phyloP scores from a whole-genome alignment of 805 yeast species.

The Blastobotrys peoriensis region DNA sequence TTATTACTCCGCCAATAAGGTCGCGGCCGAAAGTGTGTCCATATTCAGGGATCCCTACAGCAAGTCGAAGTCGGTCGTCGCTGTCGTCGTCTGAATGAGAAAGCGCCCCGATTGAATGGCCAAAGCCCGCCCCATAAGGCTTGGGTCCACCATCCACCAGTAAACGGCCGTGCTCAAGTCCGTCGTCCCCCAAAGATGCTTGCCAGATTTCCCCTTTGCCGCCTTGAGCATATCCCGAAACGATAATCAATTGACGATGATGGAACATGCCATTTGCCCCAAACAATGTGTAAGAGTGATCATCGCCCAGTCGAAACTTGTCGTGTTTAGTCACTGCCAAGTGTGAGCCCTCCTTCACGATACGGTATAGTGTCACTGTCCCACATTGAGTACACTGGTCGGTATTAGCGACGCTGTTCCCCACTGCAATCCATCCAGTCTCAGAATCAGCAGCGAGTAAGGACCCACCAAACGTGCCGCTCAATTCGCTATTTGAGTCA shows the following conservation, averaged over 20 bases:
- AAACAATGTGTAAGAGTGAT: conserved; percentile 22
- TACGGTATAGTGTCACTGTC: conserved; percentile 33
- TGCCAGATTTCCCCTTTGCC: conserved; percentile 46
- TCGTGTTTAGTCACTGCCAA: conserved; percentile 7
- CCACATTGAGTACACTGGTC: conserved; percentile 37
- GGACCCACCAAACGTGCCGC: conserved; percentile 25
- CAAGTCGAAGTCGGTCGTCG: conserved; percentile 3
- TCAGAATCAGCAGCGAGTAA: conserved; percentile 19
- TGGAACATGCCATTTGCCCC: conserved; percentile 31
- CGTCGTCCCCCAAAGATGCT: conserved; percentile 27
- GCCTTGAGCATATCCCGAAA: conserved; percentile 37
- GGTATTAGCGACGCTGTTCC: conserved; percentile 29
- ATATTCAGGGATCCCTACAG: conserved; percentile 27
- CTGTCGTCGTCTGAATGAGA: background rate
- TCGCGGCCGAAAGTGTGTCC: background rate
- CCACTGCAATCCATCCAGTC: conserved; percentile 26
- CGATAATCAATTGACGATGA: conserved; percentile 28
- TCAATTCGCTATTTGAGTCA: conserved; percentile 12
- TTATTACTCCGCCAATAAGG: conserved; percentile 17
- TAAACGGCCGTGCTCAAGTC: conserved; percentile 14
- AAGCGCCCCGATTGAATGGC: conserved; percentile 27
- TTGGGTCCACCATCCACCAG: conserved; percentile 26
- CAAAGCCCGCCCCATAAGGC: conserved; percentile 37
- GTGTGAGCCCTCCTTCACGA: conserved; percentile 15
- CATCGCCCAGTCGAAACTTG: conserved; percentile 12